Evolutionary conservation across 1,139 yeast genomes (phyloP).

Genomic region (Zhuliangozyma parablackwelliae): DNA sequence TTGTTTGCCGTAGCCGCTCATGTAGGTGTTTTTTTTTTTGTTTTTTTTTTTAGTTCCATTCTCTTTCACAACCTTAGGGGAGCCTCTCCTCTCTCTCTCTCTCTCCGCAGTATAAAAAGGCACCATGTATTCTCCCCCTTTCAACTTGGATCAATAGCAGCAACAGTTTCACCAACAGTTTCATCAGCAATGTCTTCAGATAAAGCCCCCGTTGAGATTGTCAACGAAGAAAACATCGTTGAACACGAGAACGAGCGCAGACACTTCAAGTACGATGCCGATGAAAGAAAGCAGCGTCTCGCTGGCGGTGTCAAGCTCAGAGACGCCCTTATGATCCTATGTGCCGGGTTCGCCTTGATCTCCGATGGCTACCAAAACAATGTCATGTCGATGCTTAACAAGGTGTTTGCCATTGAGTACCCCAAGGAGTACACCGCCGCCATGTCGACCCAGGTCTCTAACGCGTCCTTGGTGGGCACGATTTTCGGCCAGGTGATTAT

Average conservation of each 20-base stretch:
- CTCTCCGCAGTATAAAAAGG: too few relatives aligned
- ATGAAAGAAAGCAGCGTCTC: constrained; percentile 28
- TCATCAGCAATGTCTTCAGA: too few relatives aligned
- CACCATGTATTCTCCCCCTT: not conserved
- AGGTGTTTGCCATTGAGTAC: constrained; percentile 28
- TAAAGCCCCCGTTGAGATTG: too few relatives aligned
- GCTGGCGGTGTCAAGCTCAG: constrained; percentile 21
- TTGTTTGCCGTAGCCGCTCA: too few relatives aligned
- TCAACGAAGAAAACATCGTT: too few relatives aligned
- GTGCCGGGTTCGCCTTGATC: constrained; percentile 49
- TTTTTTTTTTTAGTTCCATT: too few relatives aligned
- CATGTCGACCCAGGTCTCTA: constrained; percentile 45
- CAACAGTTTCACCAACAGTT: too few relatives aligned
- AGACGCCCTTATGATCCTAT: constrained; percentile 34
- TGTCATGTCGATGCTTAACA: constrained; percentile 45
- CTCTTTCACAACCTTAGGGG: too few relatives aligned
- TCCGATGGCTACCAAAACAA: constrained; percentile 53
- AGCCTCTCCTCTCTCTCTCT: too few relatives aligned
- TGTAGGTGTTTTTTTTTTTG: too few relatives aligned
- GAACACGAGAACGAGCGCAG: not conserved
- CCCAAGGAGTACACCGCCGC: constrained; percentile 28
- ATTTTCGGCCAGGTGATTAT: constrained; percentile 46
- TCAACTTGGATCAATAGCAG: too few relatives aligned
- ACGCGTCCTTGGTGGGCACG: constrained; percentile 47
- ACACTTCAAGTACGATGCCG: constrained; percentile 31